Conservation (phyloP, 345 rosid genomes). For the Bruguiera parviflora region DNA sequence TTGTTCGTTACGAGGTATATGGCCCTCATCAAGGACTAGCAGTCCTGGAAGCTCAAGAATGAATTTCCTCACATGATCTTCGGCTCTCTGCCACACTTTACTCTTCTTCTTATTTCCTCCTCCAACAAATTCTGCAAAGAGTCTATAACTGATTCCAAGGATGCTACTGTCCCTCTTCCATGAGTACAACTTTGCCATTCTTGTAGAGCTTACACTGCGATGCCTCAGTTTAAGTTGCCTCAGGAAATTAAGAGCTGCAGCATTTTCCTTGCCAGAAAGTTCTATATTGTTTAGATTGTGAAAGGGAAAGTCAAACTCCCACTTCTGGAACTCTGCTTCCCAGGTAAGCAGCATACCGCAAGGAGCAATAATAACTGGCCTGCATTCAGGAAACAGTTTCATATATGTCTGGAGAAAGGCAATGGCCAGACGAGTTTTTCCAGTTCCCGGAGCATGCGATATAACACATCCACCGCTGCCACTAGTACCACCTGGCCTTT, state of each 20-base stretch:
- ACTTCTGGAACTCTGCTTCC: conserved; percentile 74
- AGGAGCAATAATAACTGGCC: conserved; percentile 72
- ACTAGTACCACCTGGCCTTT: conserved; percentile 21
- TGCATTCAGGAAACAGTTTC: conserved; percentile 44
- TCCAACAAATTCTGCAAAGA: conserved; percentile 55
- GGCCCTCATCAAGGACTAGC: conserved; percentile 78
- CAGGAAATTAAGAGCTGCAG: conserved; percentile 20
- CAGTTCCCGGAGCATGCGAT: conserved; percentile 88
- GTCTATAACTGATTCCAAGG: conserved; percentile 56
- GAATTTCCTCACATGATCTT: conserved; percentile 31
- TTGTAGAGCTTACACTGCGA: conserved; percentile 13
- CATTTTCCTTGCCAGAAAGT: conserved; percentile 44
- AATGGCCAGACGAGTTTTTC: conserved; percentile 72
- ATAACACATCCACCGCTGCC: conserved; percentile 63
- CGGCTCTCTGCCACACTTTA: conserved; percentile 9
- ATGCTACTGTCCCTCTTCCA: conserved; percentile 57
- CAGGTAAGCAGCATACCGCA: conserved; percentile 70
- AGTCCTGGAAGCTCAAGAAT: conserved; percentile 49
- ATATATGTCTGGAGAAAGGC: conserved; percentile 56
- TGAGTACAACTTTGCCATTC: conserved; percentile 57
- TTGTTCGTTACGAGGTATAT: conserved; percentile 57
- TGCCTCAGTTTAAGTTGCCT: conserved; percentile 6
- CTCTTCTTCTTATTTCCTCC: conserved; percentile 19
- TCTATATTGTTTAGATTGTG: conserved; percentile 52
- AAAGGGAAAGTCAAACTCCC: conserved; percentile 53